phyloP scores from a whole-genome alignment of 2,329 filamentous ascomycete genomes.

The Davidsoniella virescens region DNA sequence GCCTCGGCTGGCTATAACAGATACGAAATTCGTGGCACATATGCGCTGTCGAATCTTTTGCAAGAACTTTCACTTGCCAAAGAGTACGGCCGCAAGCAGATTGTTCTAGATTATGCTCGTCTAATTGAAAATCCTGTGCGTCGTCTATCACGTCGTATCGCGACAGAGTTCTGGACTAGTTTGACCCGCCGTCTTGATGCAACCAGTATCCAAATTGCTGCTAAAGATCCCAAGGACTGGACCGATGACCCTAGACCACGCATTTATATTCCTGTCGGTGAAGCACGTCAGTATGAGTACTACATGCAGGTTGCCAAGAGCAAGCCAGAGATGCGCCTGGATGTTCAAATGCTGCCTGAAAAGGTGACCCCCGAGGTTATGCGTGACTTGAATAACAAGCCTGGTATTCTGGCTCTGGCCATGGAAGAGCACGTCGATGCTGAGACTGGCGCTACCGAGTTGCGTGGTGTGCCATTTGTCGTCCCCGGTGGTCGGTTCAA shows the following conservation, averaged over 20 bases:
- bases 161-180: constrained; percentile 82
- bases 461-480: constrained; percentile 81
- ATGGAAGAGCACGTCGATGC: constrained; percentile 64
- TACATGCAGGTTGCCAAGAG: constrained; percentile 67
- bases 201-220: constrained; percentile 71
- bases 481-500: constrained; percentile 96
- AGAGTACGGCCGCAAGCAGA: constrained; percentile 75
- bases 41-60: constrained; percentile 90
- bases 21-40: constrained; percentile 86
- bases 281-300: constrained; percentile 77
- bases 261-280: constrained; percentile 76
- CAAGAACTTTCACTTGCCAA: constrained; percentile 89
- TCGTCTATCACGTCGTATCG: constrained; percentile 71
- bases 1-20: constrained; percentile 73
- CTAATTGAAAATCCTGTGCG: constrained; percentile 92
- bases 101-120: constrained; percentile 78
- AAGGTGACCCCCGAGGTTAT: constrained; percentile 70
- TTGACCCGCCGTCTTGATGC: constrained; percentile 82
- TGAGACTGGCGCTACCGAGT: constrained; percentile 49
- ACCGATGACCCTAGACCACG: constrained; percentile 75
- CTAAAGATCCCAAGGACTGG: constrained; percentile 88
- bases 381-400: constrained; percentile 68
- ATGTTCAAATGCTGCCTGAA: constrained; percentile 65
- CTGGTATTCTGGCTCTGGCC: constrained; percentile 74
- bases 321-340: constrained; percentile 68